Percentiles rank a stretch among this genome's conserved stretches.
Conservation (phyloP, 2,329 filamentous ascomycete genomes). For the Periglandula ipomoeae region DNA sequence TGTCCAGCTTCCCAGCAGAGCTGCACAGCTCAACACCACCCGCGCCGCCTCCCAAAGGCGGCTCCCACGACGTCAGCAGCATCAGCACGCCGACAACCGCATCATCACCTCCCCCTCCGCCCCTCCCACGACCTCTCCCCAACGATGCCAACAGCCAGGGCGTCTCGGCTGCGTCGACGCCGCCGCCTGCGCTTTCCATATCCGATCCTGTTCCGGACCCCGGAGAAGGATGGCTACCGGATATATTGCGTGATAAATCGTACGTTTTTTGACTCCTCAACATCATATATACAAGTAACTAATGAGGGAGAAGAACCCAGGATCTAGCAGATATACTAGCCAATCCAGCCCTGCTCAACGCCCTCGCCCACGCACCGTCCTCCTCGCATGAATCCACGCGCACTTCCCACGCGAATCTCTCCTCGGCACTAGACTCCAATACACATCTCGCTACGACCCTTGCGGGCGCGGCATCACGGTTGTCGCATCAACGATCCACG, state of each 20-base stretch:
- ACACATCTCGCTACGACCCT: conserved; percentile 58
- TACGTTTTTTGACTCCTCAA: conserved; percentile 33
- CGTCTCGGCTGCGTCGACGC: conserved; percentile 11
- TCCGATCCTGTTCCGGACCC: conserved; percentile 40
- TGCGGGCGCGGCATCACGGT: conserved; percentile 46
- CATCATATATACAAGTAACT: not conserved
- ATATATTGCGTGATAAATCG: conserved; percentile 72
- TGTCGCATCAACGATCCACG: conserved; percentile 53
- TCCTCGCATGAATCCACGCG: conserved; percentile 65
- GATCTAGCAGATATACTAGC: conserved; percentile 65
- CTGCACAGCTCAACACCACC: conserved; percentile 40
- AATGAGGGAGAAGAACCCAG: conserved; percentile 44
- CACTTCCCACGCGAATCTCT: conserved; percentile 55
- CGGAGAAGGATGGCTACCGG: conserved; percentile 70
- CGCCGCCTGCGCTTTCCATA: conserved; percentile 13
- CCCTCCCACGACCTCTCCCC: conserved; percentile 1
- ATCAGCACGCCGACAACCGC: conserved; percentile 47
- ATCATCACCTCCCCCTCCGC: conserved; percentile 26
- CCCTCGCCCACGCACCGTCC: conserved; percentile 59
- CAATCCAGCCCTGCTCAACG: conserved; percentile 56
- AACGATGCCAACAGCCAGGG: conserved; percentile 4
- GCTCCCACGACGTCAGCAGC: conserved; percentile 59
- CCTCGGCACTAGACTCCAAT: conserved; percentile 60
- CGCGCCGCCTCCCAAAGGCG: conserved; percentile 62
- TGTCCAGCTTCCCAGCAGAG: conserved; percentile 22